phyloP scores from a whole-genome alignment of 2,329 filamentous ascomycete species.

The Blastomyces emzantsi region DNA sequence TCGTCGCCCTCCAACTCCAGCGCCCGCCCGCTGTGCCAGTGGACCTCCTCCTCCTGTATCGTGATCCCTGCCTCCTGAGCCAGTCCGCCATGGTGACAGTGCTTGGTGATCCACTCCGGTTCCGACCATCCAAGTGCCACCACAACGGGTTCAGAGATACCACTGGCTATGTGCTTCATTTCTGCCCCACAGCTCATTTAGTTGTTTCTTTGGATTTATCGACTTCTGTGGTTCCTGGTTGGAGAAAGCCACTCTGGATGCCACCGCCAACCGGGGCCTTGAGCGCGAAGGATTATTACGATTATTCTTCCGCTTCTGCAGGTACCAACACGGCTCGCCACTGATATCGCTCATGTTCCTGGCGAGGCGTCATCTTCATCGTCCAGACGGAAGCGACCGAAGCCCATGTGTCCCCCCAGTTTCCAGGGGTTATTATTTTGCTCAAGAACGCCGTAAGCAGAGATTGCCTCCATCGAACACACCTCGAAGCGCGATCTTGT shows the following conservation, averaged over 20 bases:
- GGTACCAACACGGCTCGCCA: slow-evolving; percentile 3
- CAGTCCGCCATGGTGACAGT: background rate
- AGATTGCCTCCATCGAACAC: background rate
- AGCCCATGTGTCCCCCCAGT: background rate
- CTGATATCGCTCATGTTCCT: background rate
- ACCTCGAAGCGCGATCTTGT: background rate
- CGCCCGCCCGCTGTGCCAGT: background rate
- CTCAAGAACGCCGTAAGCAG: background rate
- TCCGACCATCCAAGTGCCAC: background rate
- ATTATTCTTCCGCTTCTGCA: background rate
- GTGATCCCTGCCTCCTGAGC: background rate
- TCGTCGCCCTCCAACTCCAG: background rate
- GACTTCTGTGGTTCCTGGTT: background rate
- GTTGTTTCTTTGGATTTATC: background rate
- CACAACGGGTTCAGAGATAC: background rate
- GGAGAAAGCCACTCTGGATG: background rate
- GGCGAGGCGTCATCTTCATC: background rate
- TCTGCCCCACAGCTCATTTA: background rate
- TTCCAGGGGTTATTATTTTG: background rate
- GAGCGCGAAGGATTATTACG: background rate
- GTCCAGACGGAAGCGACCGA: background rate
- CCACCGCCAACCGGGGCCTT: background rate
- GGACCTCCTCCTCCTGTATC: background rate
- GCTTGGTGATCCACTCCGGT: background rate
- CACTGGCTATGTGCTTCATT: background rate